Evolutionary conservation across 2,329 filamentous ascomycete species (phyloP).

Genomic region (Metarhizium guizhouense): DNA sequence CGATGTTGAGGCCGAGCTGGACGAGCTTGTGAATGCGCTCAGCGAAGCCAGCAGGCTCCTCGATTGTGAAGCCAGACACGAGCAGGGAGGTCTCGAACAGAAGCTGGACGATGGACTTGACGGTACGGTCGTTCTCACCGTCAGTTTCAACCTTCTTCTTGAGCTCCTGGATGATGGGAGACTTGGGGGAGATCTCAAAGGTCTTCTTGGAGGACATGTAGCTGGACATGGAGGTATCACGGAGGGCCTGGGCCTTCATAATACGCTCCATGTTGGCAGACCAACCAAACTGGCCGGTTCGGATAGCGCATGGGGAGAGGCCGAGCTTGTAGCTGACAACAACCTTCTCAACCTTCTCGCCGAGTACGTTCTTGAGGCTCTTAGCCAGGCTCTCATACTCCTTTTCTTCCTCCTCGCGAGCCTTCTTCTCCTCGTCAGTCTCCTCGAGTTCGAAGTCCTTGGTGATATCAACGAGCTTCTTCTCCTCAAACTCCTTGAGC

Average conservation of each 20-base stretch:
- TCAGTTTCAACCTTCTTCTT: slow-evolving; percentile 98
- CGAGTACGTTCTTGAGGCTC: slow-evolving; percentile 97
- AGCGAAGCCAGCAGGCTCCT: slow-evolving; percentile 94
- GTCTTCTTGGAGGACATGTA: slow-evolving; percentile 99
- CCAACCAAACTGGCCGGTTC: slow-evolving; percentile 99
- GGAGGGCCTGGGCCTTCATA: slow-evolving; percentile 99
- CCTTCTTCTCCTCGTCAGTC: slow-evolving; percentile 97
- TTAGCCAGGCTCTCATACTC: slow-evolving; percentile 93
- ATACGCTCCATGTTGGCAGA: slow-evolving; percentile 99
- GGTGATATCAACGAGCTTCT: slow-evolving; percentile 99
- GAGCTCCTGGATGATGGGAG: slow-evolving; percentile 94
- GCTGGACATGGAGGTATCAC: slow-evolving; percentile 98
- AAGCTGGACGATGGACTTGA: slow-evolving; percentile 98
- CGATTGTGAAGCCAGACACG: slow-evolving; percentile 98
- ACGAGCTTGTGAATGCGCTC: slow-evolving; percentile 99
- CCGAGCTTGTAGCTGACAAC: slow-evolving; percentile 97
- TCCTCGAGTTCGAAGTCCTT: slow-evolving; percentile 99
- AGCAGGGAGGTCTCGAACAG: slow-evolving; percentile 98
- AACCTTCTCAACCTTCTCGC: slow-evolving; percentile 99
- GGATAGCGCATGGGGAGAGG: slow-evolving; percentile 92
- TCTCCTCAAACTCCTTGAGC: slow-evolving; percentile 99
- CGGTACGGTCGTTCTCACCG: slow-evolving; percentile 95
- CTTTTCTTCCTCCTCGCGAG: slow-evolving; percentile 95
- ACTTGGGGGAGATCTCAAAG: slow-evolving; percentile 99
- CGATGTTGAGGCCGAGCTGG: slow-evolving; percentile 92